Base-by-base conservation (phyloP, 2,329 filamentous ascomycete species). In the Ascochyta pisi region DNA sequence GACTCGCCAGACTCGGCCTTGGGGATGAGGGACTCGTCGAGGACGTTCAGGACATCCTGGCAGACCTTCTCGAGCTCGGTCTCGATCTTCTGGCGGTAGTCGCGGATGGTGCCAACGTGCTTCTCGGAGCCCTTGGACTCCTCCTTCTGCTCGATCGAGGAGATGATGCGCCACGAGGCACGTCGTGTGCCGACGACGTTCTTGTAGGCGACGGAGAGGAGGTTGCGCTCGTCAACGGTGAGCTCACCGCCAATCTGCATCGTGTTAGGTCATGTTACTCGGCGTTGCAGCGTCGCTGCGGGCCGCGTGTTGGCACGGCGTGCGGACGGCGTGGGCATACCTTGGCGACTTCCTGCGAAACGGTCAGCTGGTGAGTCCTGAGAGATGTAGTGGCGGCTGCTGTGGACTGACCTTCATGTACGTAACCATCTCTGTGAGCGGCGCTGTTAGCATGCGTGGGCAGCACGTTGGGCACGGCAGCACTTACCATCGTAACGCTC, bases 71-170 rank as follows among this genome's bases (percentile, higher is more conserved):
- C 94, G 73, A 98, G 89, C 85, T 98, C 94, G 74, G 84, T 85
- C 87, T 98, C 94, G 75, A 98, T 98, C 90, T 97, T 97, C 83
- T 92, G 88, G 76, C 94, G 94, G 86, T 98, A 98, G 64, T 96
- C 92, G 79, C 91, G 90, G 83, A 98, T 98, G 81, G 91, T 92
- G 72, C 83, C 79, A 74, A 97, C 92, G 81, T 98, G 94, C 86
- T 95, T 94, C 76, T 96, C 92, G 68, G 90, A 92, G 77, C 94
- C 94, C 88, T 97, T 98, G 78, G 92, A 95, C 84, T 98, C 94
- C 85, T 98, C 94, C 89, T 98, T 98, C 83, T 98, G 94, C 85
- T 98, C 94, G 81, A 99, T 98, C 78, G 95, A 98, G 78, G 93
- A 96, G 83, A 99, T 96, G 82, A 99, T 98, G 83, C 94, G 89